phyloP scores from a whole-genome alignment of 768 basidiomycete genomes.

The Fistulinella prunicolor region DNA sequence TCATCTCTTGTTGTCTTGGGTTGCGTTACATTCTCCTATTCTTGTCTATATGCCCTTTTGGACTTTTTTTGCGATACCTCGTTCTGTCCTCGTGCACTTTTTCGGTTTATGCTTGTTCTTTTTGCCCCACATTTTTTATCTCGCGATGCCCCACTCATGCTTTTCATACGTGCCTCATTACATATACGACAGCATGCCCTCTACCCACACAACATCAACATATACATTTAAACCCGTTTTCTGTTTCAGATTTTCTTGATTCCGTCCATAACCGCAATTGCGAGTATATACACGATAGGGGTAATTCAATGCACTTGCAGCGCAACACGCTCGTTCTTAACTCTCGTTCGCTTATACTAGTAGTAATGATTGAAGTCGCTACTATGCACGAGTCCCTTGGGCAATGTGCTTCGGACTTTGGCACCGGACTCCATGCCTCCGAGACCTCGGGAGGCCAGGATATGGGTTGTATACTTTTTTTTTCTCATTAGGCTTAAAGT shows the following conservation, averaged over 20 bases:
- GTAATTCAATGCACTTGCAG: no score
- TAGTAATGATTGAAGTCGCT: no score
- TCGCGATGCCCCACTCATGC: no score
- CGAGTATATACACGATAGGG: not conserved
- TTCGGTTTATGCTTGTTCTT: not conserved
- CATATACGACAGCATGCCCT: not conserved
- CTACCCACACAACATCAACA: not conserved
- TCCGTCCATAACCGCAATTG: not conserved
- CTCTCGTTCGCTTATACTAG: no score
- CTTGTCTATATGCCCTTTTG: constrained; percentile 1
- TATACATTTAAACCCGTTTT: not conserved
- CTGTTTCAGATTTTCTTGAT: not conserved
- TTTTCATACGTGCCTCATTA: not conserved
- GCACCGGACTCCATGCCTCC: no score
- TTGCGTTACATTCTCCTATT: constrained; percentile 8
- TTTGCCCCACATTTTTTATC: not conserved
- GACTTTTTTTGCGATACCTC: constrained; percentile 14
- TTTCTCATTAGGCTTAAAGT: no score
- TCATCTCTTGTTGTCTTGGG: not conserved
- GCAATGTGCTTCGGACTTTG: no score
- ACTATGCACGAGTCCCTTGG: no score
- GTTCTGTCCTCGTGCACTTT: constrained; percentile 2
- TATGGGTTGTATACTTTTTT: no score
- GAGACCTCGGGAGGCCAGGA: no score
- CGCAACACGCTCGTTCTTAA: no score